Evolutionary conservation across 2,329 filamentous ascomycete genomes (phyloP), one percentile per base, ranked within the genome.

Genomic region (Talaromyces verruculosus): DNA sequence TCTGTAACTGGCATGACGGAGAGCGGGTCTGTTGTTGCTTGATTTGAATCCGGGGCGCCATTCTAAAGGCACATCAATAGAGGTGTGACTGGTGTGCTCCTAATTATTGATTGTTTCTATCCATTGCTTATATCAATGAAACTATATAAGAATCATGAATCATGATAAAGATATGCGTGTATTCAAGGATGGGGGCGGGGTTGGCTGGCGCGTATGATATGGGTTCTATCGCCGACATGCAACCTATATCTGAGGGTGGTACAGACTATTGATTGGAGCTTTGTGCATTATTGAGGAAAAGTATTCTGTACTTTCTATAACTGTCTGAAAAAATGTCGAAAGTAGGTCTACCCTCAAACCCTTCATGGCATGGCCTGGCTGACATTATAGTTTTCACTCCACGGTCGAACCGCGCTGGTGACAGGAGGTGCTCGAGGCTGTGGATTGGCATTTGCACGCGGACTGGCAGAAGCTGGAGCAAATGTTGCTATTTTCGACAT

Each of bases 401-500:
- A 81, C 67, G 82, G 82, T 19, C 80, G 82, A 33, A 82, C 78
- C 3, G 81, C 78, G 25, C 67, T 83, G 35, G 76, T 83, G 5
- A 83, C 82, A 1, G 82, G 82, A 22, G 82, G 80, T n/a, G 78
- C 79, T 8, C 73, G 79, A 60, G 82, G 82, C 5, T 79, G 79
- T 60, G 83, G 82, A 1, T 74, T 84, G 2, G 77, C 79, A 6
- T 81, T 82, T 66, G 80, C 79, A 2, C 70, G 79, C 63, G 81
- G 78, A 1, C 76, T 83, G 0, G 80, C 80, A 19, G 81, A 83
- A 72, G 80, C 79, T 19, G 81, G 80, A 1, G 81, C 80, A 7
- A 72, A 82, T 65, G 73, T 83, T 17, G 80, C 79, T 15, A 75
- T 83, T 45, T 83, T 83, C 67, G 81, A 84, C 67, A 71, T 83